Conservation (phyloP, 208 protist genomes). For the Trypanosomatidae sp. region DNA sequence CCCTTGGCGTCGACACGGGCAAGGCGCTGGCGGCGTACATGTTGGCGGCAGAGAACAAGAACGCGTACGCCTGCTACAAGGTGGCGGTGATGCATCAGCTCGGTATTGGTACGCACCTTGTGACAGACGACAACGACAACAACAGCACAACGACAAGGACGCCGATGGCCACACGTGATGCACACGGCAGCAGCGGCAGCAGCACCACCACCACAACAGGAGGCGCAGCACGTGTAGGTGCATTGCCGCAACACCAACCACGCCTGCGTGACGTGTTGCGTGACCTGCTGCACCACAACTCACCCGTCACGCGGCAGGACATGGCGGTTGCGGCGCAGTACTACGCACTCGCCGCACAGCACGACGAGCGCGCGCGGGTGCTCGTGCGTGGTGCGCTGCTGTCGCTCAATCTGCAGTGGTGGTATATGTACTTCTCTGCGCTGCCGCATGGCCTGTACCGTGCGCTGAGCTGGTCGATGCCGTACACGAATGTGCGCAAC, state of each 20-base stretch:
- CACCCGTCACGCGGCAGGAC: no score
- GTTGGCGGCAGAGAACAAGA: slow-evolving; percentile 13
- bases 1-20: slow-evolving; percentile 25
- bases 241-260: no score
- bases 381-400: slow-evolving; percentile 4
- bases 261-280: no score
- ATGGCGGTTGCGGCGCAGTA: slow-evolving; percentile 12
- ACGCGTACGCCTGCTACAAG: slow-evolving; percentile 40
- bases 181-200: no score
- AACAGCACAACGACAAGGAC: no score
- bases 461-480: slow-evolving; percentile 12
- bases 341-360: slow-evolving; percentile 12
- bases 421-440: slow-evolving; percentile 4
- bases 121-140: no score
- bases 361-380: slow-evolving; percentile 6
- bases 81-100: slow-evolving; percentile 57
- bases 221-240: no score
- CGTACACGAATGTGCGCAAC: background rate
- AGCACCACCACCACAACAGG: no score
- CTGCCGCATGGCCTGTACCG: slow-evolving; percentile 7
- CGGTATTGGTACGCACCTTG: no score
- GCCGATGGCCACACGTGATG: no score
- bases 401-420: slow-evolving; percentile 15
- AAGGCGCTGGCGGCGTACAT: slow-evolving; percentile 49
- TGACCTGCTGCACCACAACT: no score